Conservation (phyloP, 2,329 filamentous ascomycete genomes). For the Botrytis pseudocinerea region DNA sequence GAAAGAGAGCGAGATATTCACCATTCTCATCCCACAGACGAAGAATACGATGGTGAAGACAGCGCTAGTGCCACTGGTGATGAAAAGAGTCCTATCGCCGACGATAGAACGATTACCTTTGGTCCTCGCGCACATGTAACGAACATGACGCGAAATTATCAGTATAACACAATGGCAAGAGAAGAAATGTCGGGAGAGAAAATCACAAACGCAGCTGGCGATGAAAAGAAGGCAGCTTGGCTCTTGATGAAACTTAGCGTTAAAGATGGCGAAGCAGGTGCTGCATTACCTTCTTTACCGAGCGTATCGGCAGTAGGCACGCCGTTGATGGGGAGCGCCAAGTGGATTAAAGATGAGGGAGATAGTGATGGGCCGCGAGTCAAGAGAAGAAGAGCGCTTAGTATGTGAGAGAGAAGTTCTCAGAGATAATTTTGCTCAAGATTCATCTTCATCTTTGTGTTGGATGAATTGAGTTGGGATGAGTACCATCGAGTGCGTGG, state of each 20-base stretch:
- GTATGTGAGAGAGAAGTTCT: conserved; percentile 32
- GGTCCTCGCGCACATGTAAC: too few species aligned
- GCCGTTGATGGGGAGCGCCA: neutral
- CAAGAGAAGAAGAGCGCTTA: conserved; percentile 47
- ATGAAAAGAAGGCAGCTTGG: conserved; percentile 50
- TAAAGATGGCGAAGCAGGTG: conserved; percentile 38
- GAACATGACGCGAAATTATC: neutral
- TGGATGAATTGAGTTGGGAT: neutral
- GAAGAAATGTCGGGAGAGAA: neutral
- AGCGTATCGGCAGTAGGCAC: neutral
- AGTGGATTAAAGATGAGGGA: conserved; percentile 18
- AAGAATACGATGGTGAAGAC: conserved; percentile 37
- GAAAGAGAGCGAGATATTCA: neutral
- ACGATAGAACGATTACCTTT: neutral
- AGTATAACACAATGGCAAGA: neutral
- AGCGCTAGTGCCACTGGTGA: conserved; percentile 30
- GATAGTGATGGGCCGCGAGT: conserved; percentile 38
- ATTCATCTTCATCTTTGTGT: neutral
- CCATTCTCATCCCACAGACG: conserved; percentile 27
- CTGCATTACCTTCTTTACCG: neutral
- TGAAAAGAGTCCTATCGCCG: conserved; percentile 10
- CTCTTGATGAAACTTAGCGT: conserved; percentile 52
- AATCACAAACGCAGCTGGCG: conserved; percentile 31
- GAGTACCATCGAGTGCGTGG: neutral
- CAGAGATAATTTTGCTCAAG: neutral